These are phyloP conservation scores for Trichosporon asahii DNA, from an alignment of 1,284 basidiomycete species.

Conservation along the genomic window DNA sequence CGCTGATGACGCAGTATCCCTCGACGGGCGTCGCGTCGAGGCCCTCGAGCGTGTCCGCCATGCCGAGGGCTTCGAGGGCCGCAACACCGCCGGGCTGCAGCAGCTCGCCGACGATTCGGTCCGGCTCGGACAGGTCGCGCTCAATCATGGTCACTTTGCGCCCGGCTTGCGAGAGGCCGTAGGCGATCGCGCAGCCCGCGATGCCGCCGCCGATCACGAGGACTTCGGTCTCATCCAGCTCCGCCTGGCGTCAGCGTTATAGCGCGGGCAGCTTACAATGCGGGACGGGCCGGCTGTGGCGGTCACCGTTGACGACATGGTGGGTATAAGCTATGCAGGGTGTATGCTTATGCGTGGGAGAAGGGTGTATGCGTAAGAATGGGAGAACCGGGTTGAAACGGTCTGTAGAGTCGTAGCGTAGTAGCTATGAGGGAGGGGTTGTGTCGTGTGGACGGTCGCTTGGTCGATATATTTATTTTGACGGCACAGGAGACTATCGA, in stretches of 20 bases:
- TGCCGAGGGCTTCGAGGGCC: conserved; percentile 71
- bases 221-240: conserved; percentile 45
- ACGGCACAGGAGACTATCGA: not conserved
- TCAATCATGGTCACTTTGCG: conserved; percentile 73
- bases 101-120: conserved; percentile 96
- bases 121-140: conserved; percentile 84
- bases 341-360: not conserved
- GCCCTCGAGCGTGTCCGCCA: conserved; percentile 66
- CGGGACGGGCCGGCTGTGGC: conserved; percentile 6
- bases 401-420: too few relatives aligned
- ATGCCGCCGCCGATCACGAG: conserved; percentile 87
- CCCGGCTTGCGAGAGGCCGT: conserved; percentile 49
- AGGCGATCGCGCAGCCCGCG: conserved; percentile 69
- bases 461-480: not conserved
- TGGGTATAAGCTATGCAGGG: not conserved
- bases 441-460: not conserved
- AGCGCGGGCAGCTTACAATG: not conserved
- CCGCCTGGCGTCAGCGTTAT: conserved; percentile 17
- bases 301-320: not conserved
- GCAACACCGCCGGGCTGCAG: conserved; percentile 89
- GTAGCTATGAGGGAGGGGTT: not conserved
- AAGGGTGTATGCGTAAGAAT: not conserved
- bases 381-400: not conserved
- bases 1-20: conserved; percentile 82
- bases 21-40: conserved; percentile 82